Evolutionary conservation across 1,284 basidiomycete genomes (phyloP), one percentile per base, ranked within the genome.

Genomic region (Austroboletus novae-zelandiae): DNA sequence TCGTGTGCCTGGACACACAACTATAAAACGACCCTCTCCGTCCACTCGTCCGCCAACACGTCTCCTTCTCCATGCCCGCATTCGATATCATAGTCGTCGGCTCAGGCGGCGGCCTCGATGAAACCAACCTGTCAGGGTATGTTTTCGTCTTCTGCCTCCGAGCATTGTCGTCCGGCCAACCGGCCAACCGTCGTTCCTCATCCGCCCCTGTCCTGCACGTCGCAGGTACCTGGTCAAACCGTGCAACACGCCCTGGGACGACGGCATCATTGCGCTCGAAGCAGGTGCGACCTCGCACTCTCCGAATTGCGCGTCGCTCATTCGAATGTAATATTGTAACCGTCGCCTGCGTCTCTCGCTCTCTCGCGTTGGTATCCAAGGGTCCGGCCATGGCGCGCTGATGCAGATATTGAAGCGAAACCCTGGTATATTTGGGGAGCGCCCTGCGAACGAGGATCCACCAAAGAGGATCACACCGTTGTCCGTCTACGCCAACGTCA

Each of bases 81-180:
- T 89, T 89, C 65, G 83, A 89, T 65, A 59, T 91, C 56, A 70
- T 89, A 50, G 85, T 86, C 57, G 79, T 91, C 23, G 88, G 89
- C 56, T 79, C 81, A 52, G 88, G 88, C 54, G 88, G 89, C 43
- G 88, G 89, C 43, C 84, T 84, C 18, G 80, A 80, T 62, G 88
- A 91, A 67, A 81, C 80, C 35, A 84, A 91, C 69, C 63, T 91
- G 57, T 88, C 85, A 45, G 83, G 79, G 87, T 89, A 62, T 54
- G 79, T 75, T 45, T 6, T 30, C 25, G 40, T n/a, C 40, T 15
- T 9, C 15, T 15, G 15, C n/a, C 25, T n/a, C 15, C 25, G 25
- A 27, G 8, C 25, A 27, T 9, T n/a, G 9, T 17, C n/a, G 10
- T 29, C 4, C 15, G 18, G 13, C 47, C 45, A 27, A 49, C 25